These are phyloP conservation scores for Gaeumannomyces sp. DNA, from an alignment of 2,329 filamentous ascomycete species.

Conservation along the genomic window DNA sequence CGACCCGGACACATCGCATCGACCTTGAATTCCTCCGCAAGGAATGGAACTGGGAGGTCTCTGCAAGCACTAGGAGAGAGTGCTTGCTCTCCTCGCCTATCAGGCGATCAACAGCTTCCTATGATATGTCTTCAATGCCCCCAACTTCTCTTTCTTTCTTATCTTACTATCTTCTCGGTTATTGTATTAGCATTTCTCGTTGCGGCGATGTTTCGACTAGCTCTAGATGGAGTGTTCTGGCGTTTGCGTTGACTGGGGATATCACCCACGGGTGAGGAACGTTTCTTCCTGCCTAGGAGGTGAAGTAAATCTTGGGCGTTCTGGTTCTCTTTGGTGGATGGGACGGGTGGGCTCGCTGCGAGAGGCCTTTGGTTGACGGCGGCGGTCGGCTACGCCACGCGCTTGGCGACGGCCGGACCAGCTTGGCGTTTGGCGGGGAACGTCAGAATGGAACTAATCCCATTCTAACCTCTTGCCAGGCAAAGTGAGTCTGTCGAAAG, in stretches of 20 bases:
- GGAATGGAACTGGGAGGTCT: neutral
- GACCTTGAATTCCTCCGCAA: neutral
- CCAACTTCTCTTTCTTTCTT: conserved; percentile 13
- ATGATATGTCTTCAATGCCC: neutral
- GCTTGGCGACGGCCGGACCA: neutral
- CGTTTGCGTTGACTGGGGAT: neutral
- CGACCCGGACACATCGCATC: neutral
- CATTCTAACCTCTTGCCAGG: neutral
- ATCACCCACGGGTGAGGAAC: neutral
- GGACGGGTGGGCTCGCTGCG: neutral
- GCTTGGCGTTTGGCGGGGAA: neutral
- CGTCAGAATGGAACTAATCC: neutral
- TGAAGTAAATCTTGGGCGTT: neutral
- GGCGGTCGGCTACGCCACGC: neutral
- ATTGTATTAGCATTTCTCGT: neutral
- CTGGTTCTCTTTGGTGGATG: neutral
- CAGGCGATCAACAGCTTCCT: neutral
- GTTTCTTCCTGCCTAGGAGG: neutral
- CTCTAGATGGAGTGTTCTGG: neutral
- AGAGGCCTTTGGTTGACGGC: neutral
- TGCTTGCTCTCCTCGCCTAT: neutral
- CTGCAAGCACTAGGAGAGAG: neutral
- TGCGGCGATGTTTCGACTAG: neutral
- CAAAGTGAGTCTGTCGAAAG: neutral
- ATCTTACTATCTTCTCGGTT: neutral